Evolutionary conservation across 768 basidiomycete species (phyloP), one percentile per base, ranked within the genome.

Genomic region (Rhodotorula diobovata): DNA sequence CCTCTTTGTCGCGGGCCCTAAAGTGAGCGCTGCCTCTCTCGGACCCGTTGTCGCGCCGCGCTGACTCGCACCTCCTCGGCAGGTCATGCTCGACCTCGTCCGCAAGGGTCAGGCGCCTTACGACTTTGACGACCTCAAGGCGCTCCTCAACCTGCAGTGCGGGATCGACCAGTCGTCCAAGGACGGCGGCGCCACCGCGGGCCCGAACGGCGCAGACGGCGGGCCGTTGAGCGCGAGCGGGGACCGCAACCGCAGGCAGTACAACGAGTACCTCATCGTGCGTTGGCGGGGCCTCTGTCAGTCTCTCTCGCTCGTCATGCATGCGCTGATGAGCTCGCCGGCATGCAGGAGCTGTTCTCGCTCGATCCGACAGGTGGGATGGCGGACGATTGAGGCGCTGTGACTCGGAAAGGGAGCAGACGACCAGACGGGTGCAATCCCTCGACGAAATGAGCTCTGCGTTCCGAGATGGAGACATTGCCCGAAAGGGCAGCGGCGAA

Each of bases 121-220:
- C 82, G 86, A 84, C 9, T 95, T 96, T 75, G 93, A 95, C 74
- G 91, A 97, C 78, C 97, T 95, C 81, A 90, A 93, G 79, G 85
- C 86, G 15, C 93, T 98, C 84, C 84, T 97, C 59, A 89, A 87
- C 76, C 84, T 97, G 48, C 91, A 92, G 76, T 95, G 93, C 78
- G 90, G 90, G 25, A 86, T 93, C 46, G 87, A 91, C 77, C 87
- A 84, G 65, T 73, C 68, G 20, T 60, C 63, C n/a, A 75, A 75
- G 60, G 73, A 75, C 57, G 65, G 54, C 39, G 39, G 34, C 1
- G 6, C 25, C 18, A n/a, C 37, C 9, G 30, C n/a, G 23, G 58
- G 39, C 6, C 51, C 61, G 50, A 35, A 57, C 34, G 70, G 64
- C 16, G 53, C 39, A 11, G 56, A 39, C 23, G 63, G 34, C 34